Evolutionary conservation across 192 early-diverging fungal species (phyloP), one percentile per base, ranked within the genome.

Genomic region (Fimicolochytrium jonesii): DNA sequence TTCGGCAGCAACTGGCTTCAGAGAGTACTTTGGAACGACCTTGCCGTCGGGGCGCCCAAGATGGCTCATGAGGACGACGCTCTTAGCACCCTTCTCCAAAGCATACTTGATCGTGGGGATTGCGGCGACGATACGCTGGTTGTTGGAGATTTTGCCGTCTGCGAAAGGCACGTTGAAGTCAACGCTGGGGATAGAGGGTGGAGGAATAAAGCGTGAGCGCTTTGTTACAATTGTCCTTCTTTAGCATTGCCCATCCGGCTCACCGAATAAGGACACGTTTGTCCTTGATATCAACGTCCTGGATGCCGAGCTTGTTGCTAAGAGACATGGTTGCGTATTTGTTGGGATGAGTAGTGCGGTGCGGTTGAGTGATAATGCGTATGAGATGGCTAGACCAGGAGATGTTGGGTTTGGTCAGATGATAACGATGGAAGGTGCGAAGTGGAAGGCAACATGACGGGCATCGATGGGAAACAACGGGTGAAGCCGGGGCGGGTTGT

Each of bases 131-230:
- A 99, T 97, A 68, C 96, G 90, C 76, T 91, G 88, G 80, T 96
- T 94, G 88, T 97, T 97, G 59, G 92, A 88, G 73, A 99, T 97
- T 68, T 87, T 86, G 62, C 86, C 88, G 35, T 90, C 81, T 66
- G 89, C 87, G 64, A 96, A 89, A 44, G 96, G 96, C n/a, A 99
- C 96, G 75, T 99, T 99, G 74, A 99, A 99, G 86, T 99, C 94
- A 33, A 97, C 94, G 46, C 90, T 92, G 31, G 9, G 34, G 26
- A 23, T 18, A 30, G 10, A 64, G 1, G 56, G 20, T 23, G n/a
- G n/a, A n/a, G n/a, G n/a, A n/a, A n/a, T n/a, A n/a, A n/a, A n/a
- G 22, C 47, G 22, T n/a, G 17, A 49, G 22, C 23, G 10, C 10
- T 11, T 41, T 41, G 39, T n/a, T n/a, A n/a, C n/a, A n/a, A n/a